Percentiles rank a stretch among this genome's conserved stretches.
phyloP scores from a whole-genome alignment of 2,329 filamentous ascomycete species.

The Ceratocystis harringtonii region DNA sequence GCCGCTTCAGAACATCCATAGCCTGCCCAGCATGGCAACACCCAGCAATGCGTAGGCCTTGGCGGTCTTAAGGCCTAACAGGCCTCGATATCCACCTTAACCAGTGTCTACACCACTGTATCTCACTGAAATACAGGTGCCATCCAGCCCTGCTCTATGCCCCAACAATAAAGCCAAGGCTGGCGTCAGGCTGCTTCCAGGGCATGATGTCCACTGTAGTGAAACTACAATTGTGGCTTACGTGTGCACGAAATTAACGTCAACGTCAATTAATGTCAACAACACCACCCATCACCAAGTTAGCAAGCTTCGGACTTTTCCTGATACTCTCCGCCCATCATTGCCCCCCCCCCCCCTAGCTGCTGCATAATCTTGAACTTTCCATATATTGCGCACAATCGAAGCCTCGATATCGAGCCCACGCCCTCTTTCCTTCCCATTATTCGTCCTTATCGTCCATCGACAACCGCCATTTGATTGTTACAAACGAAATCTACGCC shows the following conservation, averaged over 20 bases:
- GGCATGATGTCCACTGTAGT: background rate
- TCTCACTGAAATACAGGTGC: background rate
- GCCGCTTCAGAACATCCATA: too few relatives aligned
- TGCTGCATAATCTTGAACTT: background rate
- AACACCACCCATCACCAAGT: background rate
- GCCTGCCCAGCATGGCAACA: too few relatives aligned
- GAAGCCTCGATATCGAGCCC: background rate
- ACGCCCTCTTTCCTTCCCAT: background rate
- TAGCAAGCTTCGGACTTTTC: background rate
- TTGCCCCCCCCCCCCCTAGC: background rate
- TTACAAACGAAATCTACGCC: background rate
- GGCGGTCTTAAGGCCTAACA: too few relatives aligned
- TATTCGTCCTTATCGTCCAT: background rate
- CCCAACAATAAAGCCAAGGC: background rate
- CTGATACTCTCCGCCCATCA: background rate
- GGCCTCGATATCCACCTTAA: background rate
- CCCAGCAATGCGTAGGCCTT: too few relatives aligned
- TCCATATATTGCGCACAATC: background rate
- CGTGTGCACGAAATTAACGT: conserved; percentile 16
- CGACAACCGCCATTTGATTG: background rate
- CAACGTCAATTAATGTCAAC: background rate
- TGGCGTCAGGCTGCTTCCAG: background rate
- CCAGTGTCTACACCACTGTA: background rate
- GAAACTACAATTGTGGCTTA: conserved; percentile 15
- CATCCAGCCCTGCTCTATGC: background rate